Conservation (phyloP, 2,329 filamentous ascomycete species). For the Colletotrichum sp. region DNA sequence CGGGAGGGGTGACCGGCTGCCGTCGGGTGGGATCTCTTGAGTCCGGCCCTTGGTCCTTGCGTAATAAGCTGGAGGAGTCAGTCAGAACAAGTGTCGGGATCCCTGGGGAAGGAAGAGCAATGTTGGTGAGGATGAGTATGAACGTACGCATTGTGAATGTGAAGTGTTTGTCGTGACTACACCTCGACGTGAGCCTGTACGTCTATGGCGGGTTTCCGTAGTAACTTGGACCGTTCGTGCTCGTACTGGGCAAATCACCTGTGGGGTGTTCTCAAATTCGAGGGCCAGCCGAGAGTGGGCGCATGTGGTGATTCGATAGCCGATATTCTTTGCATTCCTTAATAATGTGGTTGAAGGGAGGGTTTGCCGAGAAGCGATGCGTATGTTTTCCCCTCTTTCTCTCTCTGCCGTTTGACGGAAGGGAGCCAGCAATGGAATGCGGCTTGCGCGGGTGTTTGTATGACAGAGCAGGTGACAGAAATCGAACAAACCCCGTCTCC, state of each 20-base stretch:
- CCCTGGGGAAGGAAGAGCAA: not conserved
- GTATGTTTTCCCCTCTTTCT: not conserved
- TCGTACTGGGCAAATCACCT: not conserved
- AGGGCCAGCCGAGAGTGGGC: not conserved
- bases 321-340: not conserved
- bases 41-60: constrained; percentile 19
- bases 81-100: not conserved
- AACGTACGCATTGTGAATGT: not conserved
- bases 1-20: constrained; percentile 7
- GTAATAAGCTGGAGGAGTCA: constrained; percentile 7
- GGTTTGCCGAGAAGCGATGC: not conserved
- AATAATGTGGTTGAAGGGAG: not conserved
- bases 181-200: not conserved
- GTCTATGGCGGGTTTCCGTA: not conserved
- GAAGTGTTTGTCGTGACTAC: not conserved
- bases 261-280: not conserved
- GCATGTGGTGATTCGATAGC: not conserved
- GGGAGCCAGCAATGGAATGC: not conserved
- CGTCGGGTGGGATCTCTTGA: constrained; percentile 19
- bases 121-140: not conserved
- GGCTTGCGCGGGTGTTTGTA: not conserved
- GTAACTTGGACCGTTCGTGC: not conserved
- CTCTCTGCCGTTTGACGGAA: not conserved
- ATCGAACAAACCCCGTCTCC: not conserved
- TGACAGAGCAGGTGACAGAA: not conserved